Conservation (phyloP, 257 asterid genomes). For the Leptodermis oblonga region DNA sequence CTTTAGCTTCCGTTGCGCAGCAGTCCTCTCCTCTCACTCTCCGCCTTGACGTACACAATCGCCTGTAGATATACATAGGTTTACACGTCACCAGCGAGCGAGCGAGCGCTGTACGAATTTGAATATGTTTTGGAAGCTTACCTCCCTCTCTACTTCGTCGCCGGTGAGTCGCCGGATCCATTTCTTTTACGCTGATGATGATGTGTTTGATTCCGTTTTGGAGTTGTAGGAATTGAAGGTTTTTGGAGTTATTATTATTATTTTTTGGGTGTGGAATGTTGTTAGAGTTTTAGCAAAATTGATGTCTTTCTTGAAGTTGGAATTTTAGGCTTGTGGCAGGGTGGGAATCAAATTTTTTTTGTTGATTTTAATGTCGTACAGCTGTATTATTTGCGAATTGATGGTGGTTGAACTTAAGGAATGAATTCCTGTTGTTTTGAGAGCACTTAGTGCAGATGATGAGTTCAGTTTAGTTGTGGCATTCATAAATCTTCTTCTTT, state of each 20-base stretch:
- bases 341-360: too few species aligned
- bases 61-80: not conserved
- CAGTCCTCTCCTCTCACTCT: conserved; percentile 14
- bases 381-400: not conserved
- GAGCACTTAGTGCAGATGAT: not conserved
- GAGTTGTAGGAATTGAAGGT: not conserved
- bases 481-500: not conserved
- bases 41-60: conserved; percentile 13
- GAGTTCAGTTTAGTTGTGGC: not conserved
- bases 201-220: not conserved
- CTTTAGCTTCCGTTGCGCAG: not conserved
- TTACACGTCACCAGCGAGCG: conserved; percentile 3
- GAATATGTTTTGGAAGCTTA: conserved; percentile 94
- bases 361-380: not conserved
- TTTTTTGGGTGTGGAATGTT: not conserved
- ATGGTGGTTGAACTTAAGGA: not conserved
- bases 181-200: not conserved
- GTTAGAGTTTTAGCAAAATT: not conserved
- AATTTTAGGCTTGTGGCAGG: not conserved
- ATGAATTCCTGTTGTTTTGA: not conserved
- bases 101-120: conserved; percentile 13
- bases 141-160: conserved; percentile 80
- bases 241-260: too few species aligned
- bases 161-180: conserved; percentile 63
- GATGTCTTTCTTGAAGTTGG: not conserved